phyloP scores from a whole-genome alignment of 2,329 filamentous ascomycete genomes.

The Aspergillus floridensis region DNA sequence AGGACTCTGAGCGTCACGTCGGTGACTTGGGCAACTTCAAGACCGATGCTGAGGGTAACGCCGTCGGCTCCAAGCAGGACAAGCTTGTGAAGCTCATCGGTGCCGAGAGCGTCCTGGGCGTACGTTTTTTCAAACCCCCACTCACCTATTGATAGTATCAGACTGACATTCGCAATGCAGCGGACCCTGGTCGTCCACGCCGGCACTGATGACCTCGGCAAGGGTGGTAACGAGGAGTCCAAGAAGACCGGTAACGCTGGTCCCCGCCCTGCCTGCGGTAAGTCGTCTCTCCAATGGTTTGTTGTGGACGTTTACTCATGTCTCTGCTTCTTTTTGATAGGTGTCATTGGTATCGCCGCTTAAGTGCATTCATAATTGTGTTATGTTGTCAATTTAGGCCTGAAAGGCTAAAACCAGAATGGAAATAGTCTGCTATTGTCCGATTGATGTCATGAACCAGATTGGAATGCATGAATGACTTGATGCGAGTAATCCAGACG shows the following conservation, averaged over 20 bases:
- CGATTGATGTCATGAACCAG: slow-evolving; percentile 17
- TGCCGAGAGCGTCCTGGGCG: slow-evolving; percentile 89
- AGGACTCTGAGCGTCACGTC: slow-evolving; percentile 83
- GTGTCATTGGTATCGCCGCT: slow-evolving; percentile 84
- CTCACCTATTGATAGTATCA: neutral
- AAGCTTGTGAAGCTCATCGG: slow-evolving; percentile 92
- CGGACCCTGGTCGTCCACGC: slow-evolving; percentile 93
- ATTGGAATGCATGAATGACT: slow-evolving; percentile 4
- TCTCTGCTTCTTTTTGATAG: slow-evolving; percentile 38
- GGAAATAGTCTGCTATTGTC: slow-evolving; percentile 12
- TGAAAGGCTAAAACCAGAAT: slow-evolving; percentile 9
- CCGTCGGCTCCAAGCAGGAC: slow-evolving; percentile 77
- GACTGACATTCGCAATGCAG: slow-evolving; percentile 45
- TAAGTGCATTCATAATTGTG: slow-evolving; percentile 45
- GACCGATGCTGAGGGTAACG: slow-evolving; percentile 89
- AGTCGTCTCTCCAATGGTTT: slow-evolving; percentile 29
- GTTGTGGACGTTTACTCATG: neutral
- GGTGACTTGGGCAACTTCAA: slow-evolving; percentile 97
- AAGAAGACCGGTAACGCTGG: slow-evolving; percentile 99
- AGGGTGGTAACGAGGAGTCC: slow-evolving; percentile 87
- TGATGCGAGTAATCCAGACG: neutral
- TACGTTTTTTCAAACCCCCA: slow-evolving; percentile 45
- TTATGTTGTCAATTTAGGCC: slow-evolving; percentile 16
- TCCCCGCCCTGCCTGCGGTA: slow-evolving; percentile 88
- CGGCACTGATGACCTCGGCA: slow-evolving; percentile 95